Evolutionary conservation across 73 alveolate genomes (phyloP).

Genomic region (Halteria grandinella): DNA sequence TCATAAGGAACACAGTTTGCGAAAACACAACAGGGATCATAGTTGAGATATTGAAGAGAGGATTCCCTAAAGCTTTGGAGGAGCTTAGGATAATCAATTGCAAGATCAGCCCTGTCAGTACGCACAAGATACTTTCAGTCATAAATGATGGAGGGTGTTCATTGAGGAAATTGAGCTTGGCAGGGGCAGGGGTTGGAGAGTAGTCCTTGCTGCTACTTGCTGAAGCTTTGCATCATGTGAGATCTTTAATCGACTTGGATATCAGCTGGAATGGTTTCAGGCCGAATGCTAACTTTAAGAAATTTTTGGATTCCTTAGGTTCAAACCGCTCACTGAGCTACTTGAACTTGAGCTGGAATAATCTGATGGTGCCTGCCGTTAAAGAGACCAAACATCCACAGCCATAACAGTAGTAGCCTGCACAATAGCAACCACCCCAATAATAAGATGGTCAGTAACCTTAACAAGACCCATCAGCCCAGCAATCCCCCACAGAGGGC

Average conservation of each 20-base stretch:
- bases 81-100: slow-evolving; percentile 44
- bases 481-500: background rate
- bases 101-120: slow-evolving; percentile 2
- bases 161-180: slow-evolving; percentile 23
- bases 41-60: background rate
- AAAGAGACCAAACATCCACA: slow-evolving; percentile 9
- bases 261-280: slow-evolving; percentile 44
- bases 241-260: slow-evolving; percentile 33
- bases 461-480: background rate
- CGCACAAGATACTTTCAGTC: background rate
- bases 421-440: background rate
- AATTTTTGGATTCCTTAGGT: slow-evolving; percentile 2
- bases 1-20: slow-evolving; percentile 13
- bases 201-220: background rate
- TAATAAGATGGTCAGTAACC: slow-evolving; percentile 17
- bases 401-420: background rate
- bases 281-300: background rate
- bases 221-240: background rate
- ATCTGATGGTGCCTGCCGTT: background rate
- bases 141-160: background rate
- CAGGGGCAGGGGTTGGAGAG: slow-evolving; percentile 7
- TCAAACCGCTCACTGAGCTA: slow-evolving; percentile 6
- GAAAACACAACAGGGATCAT: slow-evolving; percentile 2
- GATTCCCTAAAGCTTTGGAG: slow-evolving; percentile 14
- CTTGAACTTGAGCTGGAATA: slow-evolving; percentile 45